These are phyloP conservation scores for Torulaspora delbrueckii DNA, from an alignment of 805 yeast species.

Conservation along the genomic window DNA sequence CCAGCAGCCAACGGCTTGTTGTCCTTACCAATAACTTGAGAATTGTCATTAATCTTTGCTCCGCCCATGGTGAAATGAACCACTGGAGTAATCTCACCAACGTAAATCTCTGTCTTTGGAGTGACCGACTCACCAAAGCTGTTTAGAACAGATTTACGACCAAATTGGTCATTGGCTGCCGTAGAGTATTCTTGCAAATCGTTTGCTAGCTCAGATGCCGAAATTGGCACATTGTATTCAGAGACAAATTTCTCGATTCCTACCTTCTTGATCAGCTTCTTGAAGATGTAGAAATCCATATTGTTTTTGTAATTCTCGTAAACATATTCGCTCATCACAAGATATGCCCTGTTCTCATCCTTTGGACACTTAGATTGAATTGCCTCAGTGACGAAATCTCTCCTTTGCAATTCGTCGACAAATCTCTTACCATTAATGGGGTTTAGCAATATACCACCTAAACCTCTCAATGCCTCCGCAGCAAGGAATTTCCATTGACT, in stretches of 20 bases:
- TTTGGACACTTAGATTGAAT: conserved; percentile 34
- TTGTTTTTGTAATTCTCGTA: conserved; percentile 44
- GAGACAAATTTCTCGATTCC: conserved; percentile 33
- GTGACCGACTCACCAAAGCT: conserved; percentile 28
- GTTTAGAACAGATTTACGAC: conserved; percentile 36
- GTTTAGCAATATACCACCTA: conserved; percentile 52
- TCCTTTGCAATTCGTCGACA: conserved; percentile 49
- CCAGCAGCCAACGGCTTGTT: conserved; percentile 38
- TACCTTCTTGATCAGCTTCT: conserved; percentile 34
- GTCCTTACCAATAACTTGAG: conserved; percentile 40
- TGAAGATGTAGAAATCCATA: conserved; percentile 47
- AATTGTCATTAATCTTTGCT: conserved; percentile 46
- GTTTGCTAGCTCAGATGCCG: conserved; percentile 22
- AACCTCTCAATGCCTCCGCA: conserved; percentile 56
- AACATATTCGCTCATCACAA: conserved; percentile 42
- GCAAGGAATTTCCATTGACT: conserved; percentile 51
- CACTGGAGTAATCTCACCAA: conserved; percentile 55
- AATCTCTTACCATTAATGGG: conserved; percentile 45
- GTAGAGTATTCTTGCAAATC: conserved; percentile 27
- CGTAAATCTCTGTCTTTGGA: conserved; percentile 35
- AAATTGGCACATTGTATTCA: conserved; percentile 21
- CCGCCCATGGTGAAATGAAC: conserved; percentile 70
- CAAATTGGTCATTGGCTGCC: conserved; percentile 32
- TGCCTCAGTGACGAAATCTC: conserved; percentile 49
- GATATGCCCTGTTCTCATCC: conserved; percentile 32